phyloP scores from a whole-genome alignment of 352 stramenopile genomes.

The Globisporangium spinosum region DNA sequence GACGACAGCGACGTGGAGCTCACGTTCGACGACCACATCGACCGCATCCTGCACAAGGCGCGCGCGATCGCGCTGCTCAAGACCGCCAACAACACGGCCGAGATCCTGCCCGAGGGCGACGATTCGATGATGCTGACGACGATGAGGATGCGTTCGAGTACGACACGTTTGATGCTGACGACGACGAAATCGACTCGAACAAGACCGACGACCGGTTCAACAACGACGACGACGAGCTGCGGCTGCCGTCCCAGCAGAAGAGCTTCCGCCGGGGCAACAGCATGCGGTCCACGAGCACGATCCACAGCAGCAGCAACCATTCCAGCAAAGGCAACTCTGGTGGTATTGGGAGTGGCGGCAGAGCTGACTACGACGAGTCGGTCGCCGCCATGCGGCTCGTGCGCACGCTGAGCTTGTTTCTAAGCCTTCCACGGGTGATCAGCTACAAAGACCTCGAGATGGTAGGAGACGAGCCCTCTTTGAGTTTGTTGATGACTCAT shows the following conservation, averaged over 20 bases:
- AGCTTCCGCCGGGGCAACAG: slow-evolving; percentile 36
- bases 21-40: slow-evolving; percentile 67
- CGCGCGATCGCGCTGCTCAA: slow-evolving; percentile 65
- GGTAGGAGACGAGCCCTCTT: slow-evolving; percentile 18
- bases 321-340: slow-evolving; percentile 9
- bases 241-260: slow-evolving; percentile 11
- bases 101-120: slow-evolving; percentile 41
- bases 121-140: slow-evolving; percentile 35
- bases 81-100: slow-evolving; percentile 71
- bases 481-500: too few species aligned
- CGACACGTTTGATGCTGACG: slow-evolving; percentile 4
- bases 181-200: slow-evolving; percentile 15
- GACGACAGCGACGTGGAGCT: slow-evolving; percentile 18
- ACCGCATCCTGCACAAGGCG: slow-evolving; percentile 58
- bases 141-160: slow-evolving; percentile 19
- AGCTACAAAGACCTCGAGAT: slow-evolving; percentile 69
- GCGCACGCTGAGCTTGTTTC: slow-evolving; percentile 59
- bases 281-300: slow-evolving; percentile 18
- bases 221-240: not conserved
- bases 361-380: slow-evolving; percentile 20
- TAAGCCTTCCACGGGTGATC: slow-evolving; percentile 66
- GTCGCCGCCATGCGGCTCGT: slow-evolving; percentile 47
- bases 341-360: not conserved
- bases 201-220: slow-evolving; percentile 14
- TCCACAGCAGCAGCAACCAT: not conserved